Evolutionary conservation across 768 basidiomycete genomes (phyloP).

Genomic region (Suillus clintonianus): DNA sequence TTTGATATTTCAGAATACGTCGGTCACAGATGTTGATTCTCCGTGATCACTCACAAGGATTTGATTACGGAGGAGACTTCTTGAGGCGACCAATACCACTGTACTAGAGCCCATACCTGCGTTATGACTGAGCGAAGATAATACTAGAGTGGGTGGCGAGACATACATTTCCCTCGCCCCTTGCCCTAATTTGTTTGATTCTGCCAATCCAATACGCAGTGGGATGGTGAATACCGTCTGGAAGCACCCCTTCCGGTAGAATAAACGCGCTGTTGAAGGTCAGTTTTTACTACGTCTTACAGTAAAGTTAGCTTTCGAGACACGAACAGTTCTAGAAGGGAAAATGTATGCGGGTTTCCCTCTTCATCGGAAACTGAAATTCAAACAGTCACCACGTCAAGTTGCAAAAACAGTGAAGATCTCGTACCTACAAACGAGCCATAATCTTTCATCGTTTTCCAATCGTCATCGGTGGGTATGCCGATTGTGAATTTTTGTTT

Average conservation of each 20-base stretch:
- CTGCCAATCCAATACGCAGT: constrained; percentile 54
- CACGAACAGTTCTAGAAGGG: constrained; percentile 38
- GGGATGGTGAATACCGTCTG: constrained; percentile 27
- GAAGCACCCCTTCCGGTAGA: constrained; percentile 35
- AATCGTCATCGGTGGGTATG: constrained; percentile 14
- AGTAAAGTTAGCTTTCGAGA: neutral
- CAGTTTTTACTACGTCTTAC: neutral
- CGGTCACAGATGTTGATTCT: neutral
- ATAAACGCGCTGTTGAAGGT: constrained; percentile 40
- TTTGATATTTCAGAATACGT: constrained; percentile 18
- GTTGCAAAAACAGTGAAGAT: neutral
- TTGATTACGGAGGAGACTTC: constrained; percentile 47
- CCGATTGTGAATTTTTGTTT: neutral
- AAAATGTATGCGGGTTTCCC: constrained; percentile 26
- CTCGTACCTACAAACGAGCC: constrained; percentile 20
- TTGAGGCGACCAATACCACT: constrained; percentile 57
- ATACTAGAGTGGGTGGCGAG: neutral
- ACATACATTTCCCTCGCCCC: constrained; percentile 32
- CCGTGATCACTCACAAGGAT: constrained; percentile 45
- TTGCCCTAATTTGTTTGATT: constrained; percentile 46
- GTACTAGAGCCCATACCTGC: constrained; percentile 55
- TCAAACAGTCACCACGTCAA: neutral
- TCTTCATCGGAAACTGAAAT: constrained; percentile 15
- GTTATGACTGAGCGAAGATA: neutral
- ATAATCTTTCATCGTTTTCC: constrained; percentile 13